These are phyloP conservation scores for Fistulinella prunicolor DNA, from an alignment of 768 basidiomycete species.

Conservation along the genomic window DNA sequence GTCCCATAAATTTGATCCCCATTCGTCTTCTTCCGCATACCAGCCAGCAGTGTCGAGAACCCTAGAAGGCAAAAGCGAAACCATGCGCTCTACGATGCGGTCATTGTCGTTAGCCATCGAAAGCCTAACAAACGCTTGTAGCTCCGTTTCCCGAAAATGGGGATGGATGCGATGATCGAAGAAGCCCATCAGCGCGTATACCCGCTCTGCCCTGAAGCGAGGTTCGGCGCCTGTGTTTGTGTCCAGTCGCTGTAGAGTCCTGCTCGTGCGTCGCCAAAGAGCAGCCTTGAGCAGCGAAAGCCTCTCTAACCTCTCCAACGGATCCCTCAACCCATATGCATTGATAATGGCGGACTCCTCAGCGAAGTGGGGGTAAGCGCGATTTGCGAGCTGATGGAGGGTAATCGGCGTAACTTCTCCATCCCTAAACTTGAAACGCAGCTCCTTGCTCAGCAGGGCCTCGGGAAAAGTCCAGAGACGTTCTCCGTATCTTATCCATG, in stretches of 20 bases:
- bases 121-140: slow-evolving; percentile 22
- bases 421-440: slow-evolving; percentile 14
- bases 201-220: slow-evolving; percentile 16
- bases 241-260: background rate
- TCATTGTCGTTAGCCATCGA: slow-evolving; percentile 27
- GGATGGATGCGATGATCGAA: slow-evolving; percentile 25
- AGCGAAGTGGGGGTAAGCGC: slow-evolving; percentile 13
- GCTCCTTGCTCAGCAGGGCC: slow-evolving; percentile 19
- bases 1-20: slow-evolving; percentile 19
- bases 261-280: slow-evolving; percentile 22
- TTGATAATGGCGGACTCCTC: slow-evolving; percentile 24
- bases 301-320: slow-evolving; percentile 24
- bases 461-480: slow-evolving; percentile 27
- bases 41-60: slow-evolving; percentile 5
- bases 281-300: slow-evolving; percentile 20
- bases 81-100: slow-evolving; percentile 20
- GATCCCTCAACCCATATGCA: slow-evolving; percentile 17
- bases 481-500: slow-evolving; percentile 20
- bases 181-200: slow-evolving; percentile 28
- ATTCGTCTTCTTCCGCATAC: slow-evolving; percentile 22
- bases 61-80: slow-evolving; percentile 16
- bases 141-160: slow-evolving; percentile 11
- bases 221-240: background rate
- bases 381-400: slow-evolving; percentile 23
- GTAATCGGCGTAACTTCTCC: slow-evolving; percentile 14